A percentile compares a stretch with the other conserved stretches of the same genome.
phyloP scores from a whole-genome alignment of 1,139 yeast genomes.

The Debaryomyces sp. region DNA sequence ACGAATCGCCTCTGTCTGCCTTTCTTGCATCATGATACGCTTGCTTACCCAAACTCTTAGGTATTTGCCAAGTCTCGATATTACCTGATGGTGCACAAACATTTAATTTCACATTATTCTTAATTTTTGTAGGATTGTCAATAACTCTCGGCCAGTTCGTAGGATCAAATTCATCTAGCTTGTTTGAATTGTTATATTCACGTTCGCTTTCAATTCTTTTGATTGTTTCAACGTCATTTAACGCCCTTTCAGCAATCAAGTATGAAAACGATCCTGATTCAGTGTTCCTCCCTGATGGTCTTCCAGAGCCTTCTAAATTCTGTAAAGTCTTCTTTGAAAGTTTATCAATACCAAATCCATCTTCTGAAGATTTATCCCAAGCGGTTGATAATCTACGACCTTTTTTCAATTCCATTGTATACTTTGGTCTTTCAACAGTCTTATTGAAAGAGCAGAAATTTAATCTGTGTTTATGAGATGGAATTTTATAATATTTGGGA shows the following conservation, averaged over 20 bases:
- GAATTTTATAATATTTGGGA: constrained; percentile 64
- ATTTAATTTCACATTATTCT: constrained; percentile 80
- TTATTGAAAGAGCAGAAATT: constrained; percentile 80
- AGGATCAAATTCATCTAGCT: constrained; percentile 28
- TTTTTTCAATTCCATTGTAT: constrained; percentile 75
- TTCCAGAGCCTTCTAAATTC: constrained; percentile 61
- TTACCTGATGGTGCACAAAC: constrained; percentile 81
- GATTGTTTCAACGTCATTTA: constrained; percentile 35
- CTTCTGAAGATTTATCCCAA: constrained; percentile 65
- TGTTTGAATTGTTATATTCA: constrained; percentile 26
- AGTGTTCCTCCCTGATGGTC: constrained; percentile 70
- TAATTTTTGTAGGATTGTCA: constrained; percentile 71
- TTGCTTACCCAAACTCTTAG: constrained; percentile 75
- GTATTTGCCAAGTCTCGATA: constrained; percentile 84
- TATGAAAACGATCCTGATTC: constrained; percentile 81
- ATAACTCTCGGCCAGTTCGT: constrained; percentile 75
- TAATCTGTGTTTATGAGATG: constrained; percentile 62
- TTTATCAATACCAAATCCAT: constrained; percentile 51
- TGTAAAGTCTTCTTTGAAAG: constrained; percentile 30
- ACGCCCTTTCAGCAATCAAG: constrained; percentile 66
- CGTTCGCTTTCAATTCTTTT: constrained; percentile 38
- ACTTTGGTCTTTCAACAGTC: constrained; percentile 75
- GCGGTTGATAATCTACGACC: constrained; percentile 73
- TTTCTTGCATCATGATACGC: constrained; percentile 91
- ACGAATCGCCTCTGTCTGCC: constrained; percentile 79